A percentile compares a stretch with the other conserved stretches of the same genome.
These are phyloP conservation scores for Neophaeococcomyces aloes DNA, from an alignment of 2,329 filamentous ascomycete genomes.

Conservation along the genomic window DNA sequence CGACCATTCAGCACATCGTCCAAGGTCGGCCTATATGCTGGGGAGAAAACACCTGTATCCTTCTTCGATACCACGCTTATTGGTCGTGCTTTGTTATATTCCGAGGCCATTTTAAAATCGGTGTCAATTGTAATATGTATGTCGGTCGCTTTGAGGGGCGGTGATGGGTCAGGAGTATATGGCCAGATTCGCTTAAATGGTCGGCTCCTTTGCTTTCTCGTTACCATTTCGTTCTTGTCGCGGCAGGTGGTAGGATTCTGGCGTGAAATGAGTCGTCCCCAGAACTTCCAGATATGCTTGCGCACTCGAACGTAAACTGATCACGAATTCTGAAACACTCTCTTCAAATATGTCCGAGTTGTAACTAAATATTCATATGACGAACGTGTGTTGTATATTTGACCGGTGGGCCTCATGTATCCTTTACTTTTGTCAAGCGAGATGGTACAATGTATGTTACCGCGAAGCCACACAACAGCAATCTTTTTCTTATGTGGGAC, in stretches of 20 bases:
- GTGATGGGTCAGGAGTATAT: slow-evolving; percentile 34
- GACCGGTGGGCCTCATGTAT: too few relatives aligned
- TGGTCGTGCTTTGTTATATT: slow-evolving; percentile 31
- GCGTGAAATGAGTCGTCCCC: too few relatives aligned
- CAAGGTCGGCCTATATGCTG: slow-evolving; percentile 55
- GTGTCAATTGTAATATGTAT: slow-evolving; percentile 36
- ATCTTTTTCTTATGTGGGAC: slow-evolving; percentile 3
- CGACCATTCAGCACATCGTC: slow-evolving; percentile 80
- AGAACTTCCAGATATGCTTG: too few relatives aligned
- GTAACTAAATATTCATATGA: background rate
- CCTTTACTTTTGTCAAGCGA: too few relatives aligned
- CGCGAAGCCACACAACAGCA: slow-evolving; percentile 5
- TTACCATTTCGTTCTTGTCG: slow-evolving; percentile 22
- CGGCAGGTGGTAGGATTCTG: background rate
- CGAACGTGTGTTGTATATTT: background rate
- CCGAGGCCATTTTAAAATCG: slow-evolving; percentile 29
- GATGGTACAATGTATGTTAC: too few relatives aligned
- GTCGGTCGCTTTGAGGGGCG: slow-evolving; percentile 34
- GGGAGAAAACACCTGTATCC: slow-evolving; percentile 31
- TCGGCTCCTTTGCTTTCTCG: slow-evolving; percentile 22
- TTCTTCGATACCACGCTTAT: slow-evolving; percentile 33
- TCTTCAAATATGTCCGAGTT: too few relatives aligned
- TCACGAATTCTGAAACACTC: too few relatives aligned
- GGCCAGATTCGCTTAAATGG: slow-evolving; percentile 24
- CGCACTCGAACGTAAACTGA: too few relatives aligned